Conservation (phyloP, 495 filamentous ascomycete species). For the Saxophila tyrrhenica region DNA sequence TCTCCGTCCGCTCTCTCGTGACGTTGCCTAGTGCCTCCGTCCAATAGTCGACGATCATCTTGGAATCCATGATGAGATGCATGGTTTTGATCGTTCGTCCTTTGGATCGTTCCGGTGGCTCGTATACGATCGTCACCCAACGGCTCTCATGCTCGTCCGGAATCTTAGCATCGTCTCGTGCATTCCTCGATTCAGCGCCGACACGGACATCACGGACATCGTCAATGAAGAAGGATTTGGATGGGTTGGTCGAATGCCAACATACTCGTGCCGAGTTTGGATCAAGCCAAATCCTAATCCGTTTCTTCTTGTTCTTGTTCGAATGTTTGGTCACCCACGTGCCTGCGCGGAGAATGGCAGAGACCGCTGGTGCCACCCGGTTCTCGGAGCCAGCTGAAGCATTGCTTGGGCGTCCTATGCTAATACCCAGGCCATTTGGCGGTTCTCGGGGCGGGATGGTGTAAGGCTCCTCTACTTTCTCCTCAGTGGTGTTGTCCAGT, state of each 20-base stretch:
- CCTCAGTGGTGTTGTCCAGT: constrained; percentile 54
- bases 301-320: constrained; percentile 64
- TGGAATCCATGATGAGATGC: constrained; percentile 68
- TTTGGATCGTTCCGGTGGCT: constrained; percentile 55
- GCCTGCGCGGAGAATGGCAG: constrained; percentile 60
- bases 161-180: constrained; percentile 71
- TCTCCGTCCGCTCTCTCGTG: constrained; percentile 67
- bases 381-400: constrained; percentile 24
- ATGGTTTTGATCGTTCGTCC: constrained; percentile 60
- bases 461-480: constrained; percentile 40
- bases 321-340: constrained; percentile 69
- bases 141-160: constrained; percentile 45
- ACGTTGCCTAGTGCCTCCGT: constrained; percentile 68
- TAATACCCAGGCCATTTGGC: constrained; percentile 29
- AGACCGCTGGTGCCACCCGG: constrained; percentile 56
- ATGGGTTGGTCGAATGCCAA: constrained; percentile 69
- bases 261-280: constrained; percentile 69
- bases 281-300: constrained; percentile 66
- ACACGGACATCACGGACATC: constrained; percentile 83
- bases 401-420: constrained; percentile 22
- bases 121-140: constrained; percentile 85
- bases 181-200: constrained; percentile 76
- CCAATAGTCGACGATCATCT: constrained; percentile 63
- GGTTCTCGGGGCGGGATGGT: constrained; percentile 24
- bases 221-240: constrained; percentile 83